Evolutionary conservation across 2,329 filamentous ascomycete genomes (phyloP).

Genomic region (Beauveria sp.): DNA sequence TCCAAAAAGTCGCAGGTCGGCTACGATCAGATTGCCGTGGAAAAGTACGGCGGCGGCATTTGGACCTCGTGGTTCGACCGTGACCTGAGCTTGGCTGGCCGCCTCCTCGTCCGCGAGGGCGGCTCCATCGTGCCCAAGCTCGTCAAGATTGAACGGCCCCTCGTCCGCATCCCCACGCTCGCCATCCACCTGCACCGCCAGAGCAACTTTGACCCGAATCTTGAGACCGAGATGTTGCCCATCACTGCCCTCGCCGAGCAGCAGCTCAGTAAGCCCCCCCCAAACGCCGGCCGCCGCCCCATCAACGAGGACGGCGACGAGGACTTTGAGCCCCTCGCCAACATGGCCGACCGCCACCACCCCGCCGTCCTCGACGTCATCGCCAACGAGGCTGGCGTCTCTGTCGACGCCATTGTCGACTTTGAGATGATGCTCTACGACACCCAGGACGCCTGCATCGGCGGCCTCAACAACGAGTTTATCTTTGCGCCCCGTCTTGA

Average conservation of each 20-base stretch:
- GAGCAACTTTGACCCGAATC: conserved; percentile 86
- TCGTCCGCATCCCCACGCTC: conserved; percentile 85
- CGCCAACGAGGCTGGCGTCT: conserved; percentile 67
- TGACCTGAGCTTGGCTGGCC: conserved; percentile 82
- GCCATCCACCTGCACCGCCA: conserved; percentile 90
- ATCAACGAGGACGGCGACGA: conserved; percentile 32
- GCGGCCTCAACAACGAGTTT: conserved; percentile 86
- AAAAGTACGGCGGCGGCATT: conserved; percentile 92
- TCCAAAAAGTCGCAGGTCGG: conserved; percentile 82
- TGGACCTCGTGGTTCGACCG: conserved; percentile 99
- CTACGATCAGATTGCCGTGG: conserved; percentile 89
- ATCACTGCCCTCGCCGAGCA: conserved; percentile 82
- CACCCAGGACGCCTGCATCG: conserved; percentile 82
- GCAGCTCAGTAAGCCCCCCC: conserved; percentile 69
- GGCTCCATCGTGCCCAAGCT: conserved; percentile 74
- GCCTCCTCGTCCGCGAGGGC: conserved; percentile 70
- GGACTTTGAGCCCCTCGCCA: conserved; percentile 67
- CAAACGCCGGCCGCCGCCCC: conserved; percentile 33
- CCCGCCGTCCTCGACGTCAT: conserved; percentile 79
- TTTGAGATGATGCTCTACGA: conserved; percentile 98
- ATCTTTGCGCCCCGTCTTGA: conserved; percentile 94
- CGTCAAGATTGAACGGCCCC: conserved; percentile 82
- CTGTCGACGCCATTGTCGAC: conserved; percentile 69
- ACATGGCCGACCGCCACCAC: conserved; percentile 77
- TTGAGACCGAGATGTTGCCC: conserved; percentile 91